Conservation (phyloP, 495 filamentous ascomycete genomes). For the Lentithecium fluviatile region DNA sequence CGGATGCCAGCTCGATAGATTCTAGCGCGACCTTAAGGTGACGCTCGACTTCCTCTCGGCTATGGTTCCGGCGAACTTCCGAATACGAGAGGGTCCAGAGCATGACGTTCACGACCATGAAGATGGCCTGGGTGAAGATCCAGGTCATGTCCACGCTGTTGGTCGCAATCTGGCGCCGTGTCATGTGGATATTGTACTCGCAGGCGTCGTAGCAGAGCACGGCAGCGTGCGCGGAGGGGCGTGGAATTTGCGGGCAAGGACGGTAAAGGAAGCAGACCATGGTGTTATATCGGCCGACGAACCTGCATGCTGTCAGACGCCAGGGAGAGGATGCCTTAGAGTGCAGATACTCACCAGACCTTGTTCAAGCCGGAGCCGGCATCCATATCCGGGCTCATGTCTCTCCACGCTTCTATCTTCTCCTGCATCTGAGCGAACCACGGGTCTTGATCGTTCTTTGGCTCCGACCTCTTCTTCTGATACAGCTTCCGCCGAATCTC, state of each 20-base stretch:
- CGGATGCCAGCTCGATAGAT: conserved; percentile 68
- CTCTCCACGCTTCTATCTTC: conserved; percentile 73
- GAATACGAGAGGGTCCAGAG: conserved; percentile 86
- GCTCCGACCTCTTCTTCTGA: conserved; percentile 69
- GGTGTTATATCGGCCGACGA: conserved; percentile 71
- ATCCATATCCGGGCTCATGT: conserved; percentile 59
- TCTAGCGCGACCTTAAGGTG: conserved; percentile 70
- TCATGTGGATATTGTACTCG: conserved; percentile 73
- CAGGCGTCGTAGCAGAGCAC: conserved; percentile 77
- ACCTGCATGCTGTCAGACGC: conserved; percentile 53
- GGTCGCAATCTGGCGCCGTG: conserved; percentile 70
- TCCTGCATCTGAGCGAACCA: conserved; percentile 81
- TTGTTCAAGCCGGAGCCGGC: conserved; percentile 64
- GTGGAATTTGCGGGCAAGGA: conserved; percentile 85
- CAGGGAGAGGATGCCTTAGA: not conserved
- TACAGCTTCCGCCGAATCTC: conserved; percentile 85
- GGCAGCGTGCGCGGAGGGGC: conserved; percentile 73
- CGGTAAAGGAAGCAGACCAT: conserved; percentile 83
- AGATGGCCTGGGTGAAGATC: conserved; percentile 83
- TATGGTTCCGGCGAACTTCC: conserved; percentile 69
- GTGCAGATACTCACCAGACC: conserved; percentile 53
- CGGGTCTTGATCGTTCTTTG: conserved; percentile 70
- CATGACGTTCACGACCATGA: conserved; percentile 81
- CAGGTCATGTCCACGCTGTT: conserved; percentile 81
- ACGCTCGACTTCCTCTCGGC: conserved; percentile 66